Base-by-base conservation (phyloP, 1,139 yeast species). In the Nematodospora anomalae region DNA sequence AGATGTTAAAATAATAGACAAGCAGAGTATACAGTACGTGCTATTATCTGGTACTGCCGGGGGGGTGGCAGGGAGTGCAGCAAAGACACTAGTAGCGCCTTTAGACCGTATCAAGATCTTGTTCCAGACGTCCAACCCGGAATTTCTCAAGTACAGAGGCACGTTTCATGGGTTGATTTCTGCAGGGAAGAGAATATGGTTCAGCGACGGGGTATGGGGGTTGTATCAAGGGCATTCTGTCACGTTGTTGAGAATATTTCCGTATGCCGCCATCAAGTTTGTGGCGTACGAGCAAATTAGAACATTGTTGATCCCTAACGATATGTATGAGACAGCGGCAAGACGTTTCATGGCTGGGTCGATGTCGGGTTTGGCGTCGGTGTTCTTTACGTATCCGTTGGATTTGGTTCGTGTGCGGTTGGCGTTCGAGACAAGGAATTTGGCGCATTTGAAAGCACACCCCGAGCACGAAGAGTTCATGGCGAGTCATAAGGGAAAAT, bases 211-310 rank as follows among this genome's bases (percentile, higher is more conserved):
- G n/a, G 37, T 80, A 1, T 46, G 66, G 31, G 98, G 98, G 1
- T 75, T 92, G 40, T 92, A 81, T 58, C 96, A 90, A 53, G 99
- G 99, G 26, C 98, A 92, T 59, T 85, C 95, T 2, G 96, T 95
- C 1, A 92, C 98, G 0, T 66, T 92, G 35, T 60, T 90, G 30
- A 71, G 99, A 43, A 88, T 92, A 6, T 92, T 92, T 60, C 99
- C 99, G 1, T 92, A 92, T 58, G 97, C 98, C 3, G 96, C 97
- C 11, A 86, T 92, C 54, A 94, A 92, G 58, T 92, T 92, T 58
- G 96, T 94, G n/a, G 90, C 95, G 4, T 92, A 92, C 60, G 99
- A 92, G 62, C 98, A 92, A 59, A 79, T 90, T 36, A 64, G 99
- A 44, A 72, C 86, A 10, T 41, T 86, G 1, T 60, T 94, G 42